phyloP scores from a whole-genome alignment of 495 filamentous ascomycete genomes.

The Talaromyces adpressus region DNA sequence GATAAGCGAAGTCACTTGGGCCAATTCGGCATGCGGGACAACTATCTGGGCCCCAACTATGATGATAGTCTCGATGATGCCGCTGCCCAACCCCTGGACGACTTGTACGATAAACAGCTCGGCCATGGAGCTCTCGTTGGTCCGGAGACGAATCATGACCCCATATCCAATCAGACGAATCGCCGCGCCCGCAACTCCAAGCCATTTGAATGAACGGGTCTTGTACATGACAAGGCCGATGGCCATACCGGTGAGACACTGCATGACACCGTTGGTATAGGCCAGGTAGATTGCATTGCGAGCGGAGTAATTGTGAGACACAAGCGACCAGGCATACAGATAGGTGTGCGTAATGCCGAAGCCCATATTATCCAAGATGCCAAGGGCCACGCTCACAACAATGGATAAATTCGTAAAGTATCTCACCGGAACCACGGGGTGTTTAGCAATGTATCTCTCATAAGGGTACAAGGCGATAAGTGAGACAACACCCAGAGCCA shows the following conservation, averaged over 20 bases:
- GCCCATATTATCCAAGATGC: constrained; percentile 32
- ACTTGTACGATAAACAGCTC: constrained; percentile 42
- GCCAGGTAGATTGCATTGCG: constrained; percentile 38
- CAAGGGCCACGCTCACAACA: constrained; percentile 27
- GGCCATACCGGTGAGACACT: constrained; percentile 33
- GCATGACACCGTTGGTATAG: constrained; percentile 38
- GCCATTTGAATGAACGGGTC: constrained; percentile 38
- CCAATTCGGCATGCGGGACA: constrained; percentile 36
- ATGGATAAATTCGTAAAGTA: constrained; percentile 38
- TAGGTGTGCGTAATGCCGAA: constrained; percentile 38
- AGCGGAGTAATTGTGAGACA: constrained; percentile 31
- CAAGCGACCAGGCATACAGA: constrained; percentile 38
- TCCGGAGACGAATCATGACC: constrained; percentile 41
- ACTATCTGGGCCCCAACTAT: constrained; percentile 38
- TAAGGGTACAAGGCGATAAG: constrained; percentile 34
- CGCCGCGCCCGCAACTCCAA: constrained; percentile 29
- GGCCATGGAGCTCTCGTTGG: constrained; percentile 31
- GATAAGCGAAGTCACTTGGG: constrained; percentile 39
- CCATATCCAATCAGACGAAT: constrained; percentile 42
- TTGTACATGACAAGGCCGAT: constrained; percentile 35
- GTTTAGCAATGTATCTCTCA: constrained; percentile 32
- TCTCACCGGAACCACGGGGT: constrained; percentile 36
- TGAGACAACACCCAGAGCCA: constrained; percentile 28
- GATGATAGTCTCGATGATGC: constrained; percentile 37
- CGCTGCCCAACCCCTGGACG: constrained; percentile 35